phyloP scores from a whole-genome alignment of 2,329 filamentous ascomycete genomes.

The Alternaria metachromatica region DNA sequence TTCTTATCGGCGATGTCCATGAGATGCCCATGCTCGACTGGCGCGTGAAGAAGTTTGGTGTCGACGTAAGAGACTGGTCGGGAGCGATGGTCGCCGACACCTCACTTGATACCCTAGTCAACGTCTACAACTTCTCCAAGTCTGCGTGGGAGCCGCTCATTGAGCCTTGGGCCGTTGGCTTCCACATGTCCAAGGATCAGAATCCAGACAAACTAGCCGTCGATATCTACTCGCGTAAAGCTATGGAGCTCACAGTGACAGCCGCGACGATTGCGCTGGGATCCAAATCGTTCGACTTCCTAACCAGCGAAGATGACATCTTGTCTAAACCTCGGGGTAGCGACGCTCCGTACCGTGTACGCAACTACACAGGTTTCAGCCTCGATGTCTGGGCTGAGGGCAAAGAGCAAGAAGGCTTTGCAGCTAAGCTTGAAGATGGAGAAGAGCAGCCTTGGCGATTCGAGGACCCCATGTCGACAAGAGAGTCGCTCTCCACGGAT shows the following conservation, averaged over 20 bases:
- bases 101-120: conserved; percentile 91
- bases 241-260: conserved; percentile 89
- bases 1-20: conserved; percentile 93
- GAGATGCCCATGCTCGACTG: conserved; percentile 94
- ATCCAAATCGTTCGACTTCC: conserved; percentile 90
- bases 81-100: conserved; percentile 85
- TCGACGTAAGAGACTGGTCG: conserved; percentile 90
- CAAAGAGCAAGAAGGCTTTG: conserved; percentile 71
- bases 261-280: conserved; percentile 91
- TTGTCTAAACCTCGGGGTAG: conserved; percentile 89
- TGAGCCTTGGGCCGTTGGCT: conserved; percentile 94
- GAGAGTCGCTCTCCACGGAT: conserved; percentile 88
- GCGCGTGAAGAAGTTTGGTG: conserved; percentile 87
- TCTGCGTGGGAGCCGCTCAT: conserved; percentile 97
- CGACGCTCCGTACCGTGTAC: conserved; percentile 90
- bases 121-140: conserved; percentile 99
- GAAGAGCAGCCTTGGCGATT: conserved; percentile 95
- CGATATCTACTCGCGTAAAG: conserved; percentile 87
- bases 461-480: conserved; percentile 94
- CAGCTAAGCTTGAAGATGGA: conserved; percentile 81
- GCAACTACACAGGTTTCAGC: conserved; percentile 95
- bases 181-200: conserved; percentile 82
- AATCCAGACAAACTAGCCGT: conserved; percentile 79
- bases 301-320: conserved; percentile 87
- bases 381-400: conserved; percentile 78